phyloP scores from a whole-genome alignment of 169 alveolate species.

The Plasmodium knowlesi region DNA sequence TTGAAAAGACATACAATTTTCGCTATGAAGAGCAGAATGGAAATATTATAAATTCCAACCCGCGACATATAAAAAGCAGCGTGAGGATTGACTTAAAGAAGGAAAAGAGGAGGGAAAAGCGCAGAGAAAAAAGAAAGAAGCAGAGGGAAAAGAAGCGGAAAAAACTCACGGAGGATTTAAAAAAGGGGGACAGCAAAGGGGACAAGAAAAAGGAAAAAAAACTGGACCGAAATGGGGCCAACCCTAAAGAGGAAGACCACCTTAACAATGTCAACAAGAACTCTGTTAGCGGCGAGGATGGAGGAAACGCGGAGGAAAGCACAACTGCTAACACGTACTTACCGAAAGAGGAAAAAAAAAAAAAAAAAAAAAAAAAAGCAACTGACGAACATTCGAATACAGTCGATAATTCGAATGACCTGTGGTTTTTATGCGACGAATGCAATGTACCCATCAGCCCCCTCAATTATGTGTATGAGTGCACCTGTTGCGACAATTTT shows the following conservation, averaged over 20 bases:
- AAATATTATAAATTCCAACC: conserved; percentile 25
- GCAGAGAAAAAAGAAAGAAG: conserved; percentile 32
- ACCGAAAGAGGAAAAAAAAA: background rate
- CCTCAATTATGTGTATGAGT: conserved; percentile 79
- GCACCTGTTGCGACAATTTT: conserved; percentile 81
- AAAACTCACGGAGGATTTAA: conserved; percentile 8
- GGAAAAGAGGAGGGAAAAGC: conserved; percentile 36
- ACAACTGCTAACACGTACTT: background rate
- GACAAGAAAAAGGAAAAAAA: background rate
- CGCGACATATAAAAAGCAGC: conserved; percentile 40
- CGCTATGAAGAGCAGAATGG: conserved; percentile 60
- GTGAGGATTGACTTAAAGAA: conserved; percentile 28
- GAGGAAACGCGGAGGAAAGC: background rate
- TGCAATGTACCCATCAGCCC: conserved; percentile 79
- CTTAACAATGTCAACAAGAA: background rate
- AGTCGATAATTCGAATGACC: conserved; percentile 68
- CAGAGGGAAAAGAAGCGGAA: conserved; percentile 1
- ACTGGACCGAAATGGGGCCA: background rate
- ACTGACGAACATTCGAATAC: conserved; percentile 6
- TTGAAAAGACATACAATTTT: conserved; percentile 82
- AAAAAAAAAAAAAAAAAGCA: background rate
- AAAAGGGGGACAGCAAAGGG: background rate
- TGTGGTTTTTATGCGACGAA: conserved; percentile 85
- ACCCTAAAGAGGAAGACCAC: background rate
- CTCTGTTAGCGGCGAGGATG: background rate